Percentiles rank a stretch among this genome's conserved stretches.
Conservation (phyloP, 192 early-diverging fungal genomes). For the Rhizophagus sp. region DNA sequence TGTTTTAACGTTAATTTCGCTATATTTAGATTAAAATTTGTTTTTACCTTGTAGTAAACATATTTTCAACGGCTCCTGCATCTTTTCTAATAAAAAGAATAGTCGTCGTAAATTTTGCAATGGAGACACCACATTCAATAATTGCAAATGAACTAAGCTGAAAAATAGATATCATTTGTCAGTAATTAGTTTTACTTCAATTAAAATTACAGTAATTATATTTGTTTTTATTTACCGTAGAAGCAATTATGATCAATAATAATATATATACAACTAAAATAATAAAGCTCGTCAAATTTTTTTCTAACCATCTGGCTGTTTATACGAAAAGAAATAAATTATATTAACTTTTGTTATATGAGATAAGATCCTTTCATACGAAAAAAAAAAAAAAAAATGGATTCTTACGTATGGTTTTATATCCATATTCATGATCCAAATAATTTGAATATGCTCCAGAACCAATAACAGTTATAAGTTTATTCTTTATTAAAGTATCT, state of each 20-base stretch:
- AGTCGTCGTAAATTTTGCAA: neutral
- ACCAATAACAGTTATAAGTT: neutral
- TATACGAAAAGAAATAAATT: neutral
- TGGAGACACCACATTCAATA: neutral
- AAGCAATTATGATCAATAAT: no score
- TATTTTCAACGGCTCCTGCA: neutral
- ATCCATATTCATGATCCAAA: neutral
- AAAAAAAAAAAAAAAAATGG: no score
- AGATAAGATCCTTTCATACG: no score
- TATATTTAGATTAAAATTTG: neutral
- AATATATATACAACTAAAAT: neutral
- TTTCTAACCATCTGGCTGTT: neutral
- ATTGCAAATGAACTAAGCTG: neutral
- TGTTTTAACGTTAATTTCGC: no score
- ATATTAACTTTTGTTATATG: no score
- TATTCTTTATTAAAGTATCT: neutral
- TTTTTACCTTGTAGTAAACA: neutral
- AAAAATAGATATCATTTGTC: neutral
- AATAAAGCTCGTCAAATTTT: neutral
- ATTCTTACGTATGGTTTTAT: neutral
- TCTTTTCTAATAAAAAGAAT: neutral
- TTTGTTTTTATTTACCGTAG: no score
- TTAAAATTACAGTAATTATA: no score
- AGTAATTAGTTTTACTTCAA: no score
- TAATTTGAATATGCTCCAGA: neutral